Percentiles rank a stretch among this genome's conserved stretches.
These are phyloP conservation scores for Backusella tuberculispora DNA, from an alignment of 192 early-diverging fungal genomes.

Conservation along the genomic window DNA sequence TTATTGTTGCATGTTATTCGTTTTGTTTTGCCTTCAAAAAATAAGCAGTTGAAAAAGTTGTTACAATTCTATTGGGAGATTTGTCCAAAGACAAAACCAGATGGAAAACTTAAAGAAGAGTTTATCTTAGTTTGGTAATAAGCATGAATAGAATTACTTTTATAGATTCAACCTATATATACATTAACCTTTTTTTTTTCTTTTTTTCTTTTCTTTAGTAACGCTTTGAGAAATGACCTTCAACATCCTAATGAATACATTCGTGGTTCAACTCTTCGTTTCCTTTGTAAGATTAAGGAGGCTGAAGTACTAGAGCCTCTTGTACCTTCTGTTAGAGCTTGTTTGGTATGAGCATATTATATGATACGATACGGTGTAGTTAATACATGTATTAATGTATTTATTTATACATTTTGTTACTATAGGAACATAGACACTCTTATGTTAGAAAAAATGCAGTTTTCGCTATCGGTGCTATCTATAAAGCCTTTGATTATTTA, in stretches of 20 bases:
- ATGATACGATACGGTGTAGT: neutral
- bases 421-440: constrained; percentile 90
- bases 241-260: constrained; percentile 99
- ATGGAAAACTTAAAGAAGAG: constrained; percentile 93
- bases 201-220: constrained; percentile 56
- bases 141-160: neutral
- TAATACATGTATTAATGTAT: constrained; percentile 6
- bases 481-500: constrained; percentile 86
- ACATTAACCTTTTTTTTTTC: constrained; percentile 4
- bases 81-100: constrained; percentile 87
- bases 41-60: constrained; percentile 97
- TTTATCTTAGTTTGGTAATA: constrained; percentile 92
- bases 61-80: constrained; percentile 98
- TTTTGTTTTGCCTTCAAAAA: constrained; percentile 94
- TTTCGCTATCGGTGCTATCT: constrained; percentile 88
- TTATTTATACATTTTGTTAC: constrained; percentile 4
- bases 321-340: constrained; percentile 84
- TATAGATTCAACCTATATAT: neutral
- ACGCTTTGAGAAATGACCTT: constrained; percentile 92
- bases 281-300: constrained; percentile 95
- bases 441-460: constrained; percentile 99
- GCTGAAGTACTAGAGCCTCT: constrained; percentile 94
- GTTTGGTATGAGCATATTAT: constrained; percentile 62
- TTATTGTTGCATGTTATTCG: constrained; percentile 98
- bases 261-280: constrained; percentile 89